Evolutionary conservation across 768 basidiomycete species (phyloP), one percentile per base, ranked within the genome.

Genomic region (Agaricus blazei): DNA sequence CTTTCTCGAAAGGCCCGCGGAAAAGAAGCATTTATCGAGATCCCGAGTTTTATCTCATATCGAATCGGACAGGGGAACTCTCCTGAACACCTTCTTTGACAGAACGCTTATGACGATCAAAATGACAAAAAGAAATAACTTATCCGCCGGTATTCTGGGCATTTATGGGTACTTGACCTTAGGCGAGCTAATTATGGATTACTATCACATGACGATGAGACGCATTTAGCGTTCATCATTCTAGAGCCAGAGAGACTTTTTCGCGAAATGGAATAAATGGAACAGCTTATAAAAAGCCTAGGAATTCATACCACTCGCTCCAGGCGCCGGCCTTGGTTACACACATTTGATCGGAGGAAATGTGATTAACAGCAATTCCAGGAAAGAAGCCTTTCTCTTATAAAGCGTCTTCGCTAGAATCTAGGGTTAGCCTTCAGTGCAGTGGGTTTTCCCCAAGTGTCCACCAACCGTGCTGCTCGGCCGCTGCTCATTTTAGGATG

Each of bases 1-100:
- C 11, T 24, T 52, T 26, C 40, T 52, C 34, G 34, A 23, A 45
- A 54, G 46, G 52, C 24, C 52, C 52, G 52, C 52, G 52, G 52
- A 54, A 46, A 40, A 54, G 52, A 45, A 34, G 31, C 19, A 19
- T 19, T 19, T 19, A 19, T 36, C n/a, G 29, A 31, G 41, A 52
- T 38, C 52, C 14, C 34, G 34, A 37, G 24, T 26, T 19, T 29
- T 23, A 34, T 37, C 27, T 45, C 31, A n/a, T 36, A 36, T 24
- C 48, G 23, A 24, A 12, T 11, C 7, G 34, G 24, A 19, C 9
- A 29, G 34, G 34, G 34, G 34, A 34, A 6, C 5, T 23, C 29
- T 36, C 48, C 48, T 41, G 34, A 48, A 24, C 29, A 34, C 48
- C 31, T 36, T 48, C n/a, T 34, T 23, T 14, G 34, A 48, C 29